These are phyloP conservation scores for Epichloe glyceriae DNA, from an alignment of 2,329 filamentous ascomycete species.

Conservation along the genomic window DNA sequence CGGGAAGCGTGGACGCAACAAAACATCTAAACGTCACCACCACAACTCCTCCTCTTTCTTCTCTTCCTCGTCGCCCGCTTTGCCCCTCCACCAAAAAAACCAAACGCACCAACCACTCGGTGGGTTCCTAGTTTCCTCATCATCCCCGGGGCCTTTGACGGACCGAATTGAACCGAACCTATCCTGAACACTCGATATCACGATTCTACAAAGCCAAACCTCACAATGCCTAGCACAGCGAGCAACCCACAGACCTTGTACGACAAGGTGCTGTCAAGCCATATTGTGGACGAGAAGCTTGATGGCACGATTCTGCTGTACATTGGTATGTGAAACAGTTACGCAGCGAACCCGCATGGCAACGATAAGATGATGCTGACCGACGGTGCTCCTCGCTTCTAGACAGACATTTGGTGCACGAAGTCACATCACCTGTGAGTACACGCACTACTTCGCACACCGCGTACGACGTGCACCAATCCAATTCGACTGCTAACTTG, in stretches of 20 bases:
- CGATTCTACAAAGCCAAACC: background rate
- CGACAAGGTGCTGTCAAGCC: constrained; percentile 92
- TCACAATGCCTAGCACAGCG: constrained; percentile 59
- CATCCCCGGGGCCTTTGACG: no score
- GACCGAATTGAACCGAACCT: no score
- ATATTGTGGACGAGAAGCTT: constrained; percentile 89
- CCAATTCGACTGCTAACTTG: background rate
- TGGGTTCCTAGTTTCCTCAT: background rate
- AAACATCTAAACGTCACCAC: no score
- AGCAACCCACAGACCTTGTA: constrained; percentile 73
- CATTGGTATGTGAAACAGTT: constrained; percentile 52
- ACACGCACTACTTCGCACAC: background rate
- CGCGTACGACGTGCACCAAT: background rate
- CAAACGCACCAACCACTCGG: no score
- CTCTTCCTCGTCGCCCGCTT: no score
- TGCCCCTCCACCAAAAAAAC: no score
- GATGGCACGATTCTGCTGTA: constrained; percentile 89
- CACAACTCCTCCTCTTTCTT: no score
- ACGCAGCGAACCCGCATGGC: background rate
- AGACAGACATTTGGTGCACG: constrained; percentile 94
- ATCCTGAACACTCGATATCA: no score
- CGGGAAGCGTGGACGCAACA: no score
- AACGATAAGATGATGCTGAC: background rate
- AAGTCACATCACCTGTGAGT: constrained; percentile 88
- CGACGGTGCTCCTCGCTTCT: constrained; percentile 2